Base-by-base conservation (phyloP, 768 basidiomycete genomes). In the Ramaria sp. region DNA sequence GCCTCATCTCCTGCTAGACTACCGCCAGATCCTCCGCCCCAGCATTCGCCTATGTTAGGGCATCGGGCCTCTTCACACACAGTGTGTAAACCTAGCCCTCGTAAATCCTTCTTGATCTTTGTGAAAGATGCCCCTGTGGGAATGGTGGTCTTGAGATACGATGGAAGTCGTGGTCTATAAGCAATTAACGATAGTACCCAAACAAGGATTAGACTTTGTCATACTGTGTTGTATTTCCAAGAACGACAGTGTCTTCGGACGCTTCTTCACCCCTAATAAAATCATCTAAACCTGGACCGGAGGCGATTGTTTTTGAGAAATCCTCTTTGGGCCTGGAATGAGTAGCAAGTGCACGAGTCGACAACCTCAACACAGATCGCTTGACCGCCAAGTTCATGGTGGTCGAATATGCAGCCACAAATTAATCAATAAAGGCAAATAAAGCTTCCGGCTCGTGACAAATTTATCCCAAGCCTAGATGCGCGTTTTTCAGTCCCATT, bases 1-100 rank as follows among this genome's bases (percentile, higher is more conserved):
- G 88, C 87, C 58, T 78, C 79, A 53, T 84, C 82, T 7, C 79
- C 81, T 42, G 69, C 75, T 49, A 76, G 80, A 33, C 79, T 75
- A 64, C 83, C 84, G 9, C 53, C 61, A 55, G 69, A 68, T 30
- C 70, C 71, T 9, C 93, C 93, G 42, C 96, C 92, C 96, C 96
- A 99, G 65, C 96, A 99, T 66, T 98, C 95, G n/a, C 95, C 96
- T 56, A 99, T 97, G 65, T 99, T 99, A 0, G 96, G 96, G 75
- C 96, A 99, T 60, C 94, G 80, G 37, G 96, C 96, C 69, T 99
- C 96, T 70, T 99, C 96, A 65, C 96, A 99, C 1, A 99, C 96
- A 0, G 96, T 99, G 65, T 96, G 92, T 49, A 99, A 74, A 7
- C 81, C 81, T 1, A 99, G 78, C 1, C 94, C 95, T 53, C 96